A percentile compares a stretch with the other conserved stretches of the same genome.
Evolutionary conservation across 2,329 filamentous ascomycete species (phyloP).

Genomic region (Ampelomyces quisqualis): DNA sequence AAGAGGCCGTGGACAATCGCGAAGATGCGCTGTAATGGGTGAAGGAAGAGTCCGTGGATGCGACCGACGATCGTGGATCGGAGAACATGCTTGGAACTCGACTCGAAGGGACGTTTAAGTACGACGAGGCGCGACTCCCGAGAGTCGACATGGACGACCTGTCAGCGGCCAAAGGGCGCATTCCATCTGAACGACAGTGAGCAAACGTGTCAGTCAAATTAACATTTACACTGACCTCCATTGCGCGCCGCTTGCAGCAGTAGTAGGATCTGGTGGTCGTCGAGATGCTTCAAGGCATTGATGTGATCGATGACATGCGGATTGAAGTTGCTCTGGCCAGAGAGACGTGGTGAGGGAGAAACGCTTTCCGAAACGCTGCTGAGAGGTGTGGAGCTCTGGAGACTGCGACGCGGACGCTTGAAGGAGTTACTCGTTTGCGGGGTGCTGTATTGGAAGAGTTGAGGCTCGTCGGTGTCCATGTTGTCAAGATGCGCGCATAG

Average conservation of each 20-base stretch:
- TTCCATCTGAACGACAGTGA: conserved; percentile 36
- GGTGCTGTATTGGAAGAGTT: conserved; percentile 40
- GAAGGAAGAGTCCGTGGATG: conserved; percentile 42
- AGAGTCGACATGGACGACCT: conserved; percentile 42
- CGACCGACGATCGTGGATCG: conserved; percentile 41
- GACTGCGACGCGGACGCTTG: conserved; percentile 43
- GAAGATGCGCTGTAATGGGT: conserved; percentile 43
- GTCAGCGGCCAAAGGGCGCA: conserved; percentile 37
- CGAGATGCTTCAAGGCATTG: conserved; percentile 44
- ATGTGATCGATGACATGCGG: conserved; percentile 44
- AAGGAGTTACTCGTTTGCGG: conserved; percentile 40
- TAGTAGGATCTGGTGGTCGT: conserved; percentile 43
- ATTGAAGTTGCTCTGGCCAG: conserved; percentile 36
- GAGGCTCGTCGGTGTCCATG: conserved; percentile 44
- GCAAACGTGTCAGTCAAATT: conserved; percentile 15
- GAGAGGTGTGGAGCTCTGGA: conserved; percentile 40
- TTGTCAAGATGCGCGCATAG: conserved; percentile 33
- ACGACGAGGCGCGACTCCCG: conserved; percentile 41
- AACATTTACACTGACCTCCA: conserved; percentile 35
- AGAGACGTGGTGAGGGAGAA: conserved; percentile 39
- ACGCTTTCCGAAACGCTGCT: conserved; percentile 41
- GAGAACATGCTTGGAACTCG: conserved; percentile 43
- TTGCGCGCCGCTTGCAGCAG: conserved; percentile 42
- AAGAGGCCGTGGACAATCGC: conserved; percentile 41
- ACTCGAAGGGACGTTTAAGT: conserved; percentile 42